phyloP scores from a whole-genome alignment of 148 eudicot species.

The Cornus florida region DNA sequence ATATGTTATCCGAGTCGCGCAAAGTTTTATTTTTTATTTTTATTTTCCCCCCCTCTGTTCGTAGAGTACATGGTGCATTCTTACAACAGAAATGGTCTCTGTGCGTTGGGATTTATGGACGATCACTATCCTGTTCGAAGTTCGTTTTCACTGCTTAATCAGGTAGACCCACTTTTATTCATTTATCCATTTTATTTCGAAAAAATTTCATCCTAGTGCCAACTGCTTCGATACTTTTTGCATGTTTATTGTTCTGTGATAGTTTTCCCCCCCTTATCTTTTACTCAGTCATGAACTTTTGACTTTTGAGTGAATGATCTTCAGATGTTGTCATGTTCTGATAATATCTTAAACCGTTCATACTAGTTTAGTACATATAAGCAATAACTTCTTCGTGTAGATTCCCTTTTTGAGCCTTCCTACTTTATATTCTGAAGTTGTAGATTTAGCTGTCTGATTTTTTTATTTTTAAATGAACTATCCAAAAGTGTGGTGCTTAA shows the following conservation, averaged over 20 bases:
- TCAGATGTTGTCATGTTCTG: not conserved
- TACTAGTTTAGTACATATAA: too few relatives aligned
- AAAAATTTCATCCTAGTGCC: not conserved
- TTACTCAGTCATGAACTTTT: not conserved
- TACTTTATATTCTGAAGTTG: not conserved
- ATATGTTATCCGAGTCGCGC: not conserved
- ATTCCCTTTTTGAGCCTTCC: not conserved
- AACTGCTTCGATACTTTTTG: not conserved
- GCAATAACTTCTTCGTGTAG: not conserved
- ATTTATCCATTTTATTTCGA: not conserved
- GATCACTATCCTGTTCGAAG: conserved; percentile 97
- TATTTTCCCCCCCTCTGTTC: not conserved
- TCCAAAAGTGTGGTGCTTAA: not conserved
- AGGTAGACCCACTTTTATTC: conserved; percentile 32
- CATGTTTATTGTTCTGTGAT: not conserved
- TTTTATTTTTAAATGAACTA: not conserved
- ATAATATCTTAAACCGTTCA: not conserved
- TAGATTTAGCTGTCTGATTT: too few relatives aligned
- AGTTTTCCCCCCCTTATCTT: not conserved
- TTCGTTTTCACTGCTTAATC: conserved; percentile 67
- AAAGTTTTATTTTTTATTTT: not conserved
- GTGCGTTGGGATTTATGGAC: conserved; percentile 93
- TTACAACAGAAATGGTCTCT: conserved; percentile 80
- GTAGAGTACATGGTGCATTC: conserved; percentile 96
- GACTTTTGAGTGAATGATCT: too few relatives aligned